Base-by-base conservation (phyloP, 805 yeast species). In the Candida germanica region DNA sequence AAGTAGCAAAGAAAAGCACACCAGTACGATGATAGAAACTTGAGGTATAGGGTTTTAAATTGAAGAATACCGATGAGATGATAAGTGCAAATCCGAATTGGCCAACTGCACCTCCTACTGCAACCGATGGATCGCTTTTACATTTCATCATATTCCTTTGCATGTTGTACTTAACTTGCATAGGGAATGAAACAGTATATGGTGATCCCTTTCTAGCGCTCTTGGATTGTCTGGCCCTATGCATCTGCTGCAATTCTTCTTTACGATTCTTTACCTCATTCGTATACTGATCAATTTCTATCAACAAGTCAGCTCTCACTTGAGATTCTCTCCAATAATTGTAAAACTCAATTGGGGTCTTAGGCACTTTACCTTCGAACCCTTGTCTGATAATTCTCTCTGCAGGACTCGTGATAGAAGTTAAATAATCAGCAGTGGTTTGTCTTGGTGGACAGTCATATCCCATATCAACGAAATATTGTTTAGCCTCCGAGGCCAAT, bases 11-110 rank as follows among this genome's bases (percentile, higher is more conserved):
- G 60, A 79, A 80, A 54, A 80, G 54, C 23, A 75, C 57, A 50
- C 83, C 83, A 58, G 80, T 78, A 59, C 85, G 70, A 40, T 77
- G 72, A 53, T 75, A 79, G 30, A 80, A 75, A 36, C 83, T 80
- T 3, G 51, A 48, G 0, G 86, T 77, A 4, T 68, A 61, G 3
- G 63, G 53, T 29, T 69, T 63, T 34, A 75, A 68, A 43, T 73
- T 73, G 52, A 69, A 80, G 49, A 71, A 80, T 49, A 77, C 64
- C 2, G 86, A 79, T 32, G 85, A 80, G 38, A 76, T 68, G 49
- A 80, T 59, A 44, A 80, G 61, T 35, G 83, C 76, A 62, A 78
- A 77, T 33, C 71, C 64, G 35, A 72, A 53, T 33, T 79, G 72
- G 27, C 83, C 80, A 22, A 70, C 56, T 26, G 78, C 46, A 27